phyloP scores from a whole-genome alignment of 257 asterid species.

The Salvia rosmarinus region DNA sequence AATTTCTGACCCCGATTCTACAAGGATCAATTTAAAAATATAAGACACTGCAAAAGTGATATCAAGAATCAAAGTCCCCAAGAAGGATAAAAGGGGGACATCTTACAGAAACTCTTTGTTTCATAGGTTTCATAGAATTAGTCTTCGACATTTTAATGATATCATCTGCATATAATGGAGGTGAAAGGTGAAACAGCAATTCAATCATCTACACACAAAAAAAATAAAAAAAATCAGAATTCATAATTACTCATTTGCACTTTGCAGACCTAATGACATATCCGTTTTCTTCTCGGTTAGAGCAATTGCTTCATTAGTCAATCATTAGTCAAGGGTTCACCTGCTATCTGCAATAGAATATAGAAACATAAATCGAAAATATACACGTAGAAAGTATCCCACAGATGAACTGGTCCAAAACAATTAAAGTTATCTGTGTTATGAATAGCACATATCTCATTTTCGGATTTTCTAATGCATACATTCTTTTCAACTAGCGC shows the following conservation, averaged over 20 bases:
- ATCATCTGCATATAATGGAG: constrained; percentile 62
- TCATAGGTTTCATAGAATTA: constrained; percentile 52
- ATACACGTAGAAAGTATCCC: not conserved
- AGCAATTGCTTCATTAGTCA: constrained; percentile 74
- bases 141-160: constrained; percentile 84
- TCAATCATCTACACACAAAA: no score
- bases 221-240: constrained; percentile 9
- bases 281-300: constrained; percentile 96
- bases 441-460: not conserved
- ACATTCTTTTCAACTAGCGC: not conserved
- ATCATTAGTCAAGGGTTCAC: constrained; percentile 61
- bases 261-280: constrained; percentile 73
- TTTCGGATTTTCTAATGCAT: no score
- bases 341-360: constrained; percentile 65
- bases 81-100: constrained; percentile 4
- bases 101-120: constrained; percentile 71
- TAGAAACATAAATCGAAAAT: constrained; percentile 14
- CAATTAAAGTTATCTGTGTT: no score
- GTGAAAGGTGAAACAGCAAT: constrained; percentile 21
- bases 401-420: not conserved
- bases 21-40: constrained; percentile 18
- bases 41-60: not conserved
- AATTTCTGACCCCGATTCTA: constrained; percentile 68
- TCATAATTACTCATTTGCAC: constrained; percentile 17
- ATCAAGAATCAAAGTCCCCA: constrained; percentile 9